Evolutionary conservation across 2,329 filamentous ascomycete genomes (phyloP).

Genomic region (Calonectria henricotiae): DNA sequence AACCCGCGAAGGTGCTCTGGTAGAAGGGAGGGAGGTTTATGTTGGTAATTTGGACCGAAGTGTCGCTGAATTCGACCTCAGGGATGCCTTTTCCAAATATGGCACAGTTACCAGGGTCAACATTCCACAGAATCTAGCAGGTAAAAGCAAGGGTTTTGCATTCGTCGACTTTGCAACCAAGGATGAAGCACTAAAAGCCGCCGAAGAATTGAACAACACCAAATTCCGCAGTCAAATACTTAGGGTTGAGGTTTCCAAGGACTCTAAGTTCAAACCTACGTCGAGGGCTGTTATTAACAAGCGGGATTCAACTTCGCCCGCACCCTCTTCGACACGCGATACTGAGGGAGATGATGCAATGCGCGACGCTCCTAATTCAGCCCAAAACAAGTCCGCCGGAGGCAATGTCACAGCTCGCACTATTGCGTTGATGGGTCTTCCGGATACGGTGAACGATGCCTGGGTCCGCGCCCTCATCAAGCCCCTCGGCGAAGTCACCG

Average conservation of each 20-base stretch:
- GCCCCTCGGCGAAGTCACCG: conserved; percentile 79
- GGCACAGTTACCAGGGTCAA: conserved; percentile 83
- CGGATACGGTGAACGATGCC: conserved; percentile 93
- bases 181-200: conserved; percentile 78
- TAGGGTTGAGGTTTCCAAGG: conserved; percentile 74
- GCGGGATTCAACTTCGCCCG: conserved; percentile 56
- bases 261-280: conserved; percentile 71
- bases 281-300: conserved; percentile 63
- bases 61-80: conserved; percentile 78
- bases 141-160: conserved; percentile 82
- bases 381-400: conserved; percentile 58
- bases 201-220: conserved; percentile 79
- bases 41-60: conserved; percentile 78
- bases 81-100: conserved; percentile 80
- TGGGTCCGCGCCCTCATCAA: conserved; percentile 84
- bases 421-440: conserved; percentile 86
- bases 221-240: conserved; percentile 80
- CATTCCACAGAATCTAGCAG: conserved; percentile 78
- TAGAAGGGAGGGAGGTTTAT: conserved; percentile 91
- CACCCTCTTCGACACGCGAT: conserved; percentile 56
- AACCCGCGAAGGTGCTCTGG: conserved; percentile 82
- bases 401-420: conserved; percentile 77
- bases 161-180: conserved; percentile 85
- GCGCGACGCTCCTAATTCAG: conserved; percentile 50
- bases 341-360: conserved; percentile 62